Evolutionary conservation across 441 rosid species (phyloP), one percentile per base, ranked within the genome.

Genomic region (Adansonia gregorii): DNA sequence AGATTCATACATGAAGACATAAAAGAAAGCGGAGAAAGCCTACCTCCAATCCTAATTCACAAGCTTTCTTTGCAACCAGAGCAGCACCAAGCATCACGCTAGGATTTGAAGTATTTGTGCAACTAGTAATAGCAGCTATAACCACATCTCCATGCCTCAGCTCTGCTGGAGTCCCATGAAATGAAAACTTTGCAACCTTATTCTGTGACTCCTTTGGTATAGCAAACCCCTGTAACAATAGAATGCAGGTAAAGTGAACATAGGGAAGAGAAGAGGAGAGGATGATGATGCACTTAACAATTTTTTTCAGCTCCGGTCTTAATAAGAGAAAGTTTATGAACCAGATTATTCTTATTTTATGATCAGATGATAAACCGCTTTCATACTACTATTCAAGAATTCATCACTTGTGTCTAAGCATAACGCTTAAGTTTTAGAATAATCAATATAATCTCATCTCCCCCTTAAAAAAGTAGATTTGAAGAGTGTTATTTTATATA

Each of bases 31-130:
- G 76, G 24, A 65, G 60, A 55, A 45, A 78, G 24, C 86, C 63
- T 67, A 92, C 97, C 92, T 89, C 90, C 88, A 92, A 80, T 77
- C 94, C 97, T 72, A 89, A 79, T 14, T 93, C 98, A 80, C 93
- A 92, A 55, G 98, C 98, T 80, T 93, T 95, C 84, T 87, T 92
- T 12, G 98, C 98, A 79, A 92, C 98, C 89, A 95, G 84, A 78
- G 94, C 98, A 86, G 96, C 98, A 77, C 98, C 98, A 77, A 95
- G 98, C 99, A 95, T 93, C 24, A 95, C 98, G 81, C 95, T 95
- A 1, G 98, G 99, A 83, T 95, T 95, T 76, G 98, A 95, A 74
- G 99, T 95, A 82, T 95, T 95, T 67, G 99, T 93, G 89, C 98
- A 95, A 87, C 99, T 95, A 39, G 99, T 95, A 83, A 95, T 93